A percentile compares a stretch with the other conserved stretches of the same genome.
phyloP scores from a whole-genome alignment of 768 basidiomycete genomes.

The Lactifluus pinguis region DNA sequence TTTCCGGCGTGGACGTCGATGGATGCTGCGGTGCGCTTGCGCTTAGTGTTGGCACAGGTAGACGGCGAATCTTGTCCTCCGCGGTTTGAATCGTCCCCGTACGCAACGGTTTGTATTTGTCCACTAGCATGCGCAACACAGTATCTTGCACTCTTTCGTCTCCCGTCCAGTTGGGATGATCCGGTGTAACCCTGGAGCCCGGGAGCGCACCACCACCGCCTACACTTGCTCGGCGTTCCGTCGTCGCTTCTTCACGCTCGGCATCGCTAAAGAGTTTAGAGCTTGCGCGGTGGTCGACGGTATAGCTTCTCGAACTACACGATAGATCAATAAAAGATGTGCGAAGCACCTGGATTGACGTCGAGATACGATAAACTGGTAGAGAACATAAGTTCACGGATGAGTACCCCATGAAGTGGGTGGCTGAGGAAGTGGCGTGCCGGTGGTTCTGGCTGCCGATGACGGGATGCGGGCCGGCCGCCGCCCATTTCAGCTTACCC shows the following conservation, averaged over 20 bases:
- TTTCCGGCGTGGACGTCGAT: constrained; percentile 13
- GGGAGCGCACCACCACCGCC: constrained; percentile 13
- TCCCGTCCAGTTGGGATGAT: constrained; percentile 66
- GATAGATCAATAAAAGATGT: not conserved
- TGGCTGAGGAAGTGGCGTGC: no score
- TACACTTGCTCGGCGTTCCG: constrained; percentile 21
- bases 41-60: constrained; percentile 36
- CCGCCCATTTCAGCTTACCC: not conserved
- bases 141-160: constrained; percentile 64
- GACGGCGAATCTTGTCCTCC: constrained; percentile 54
- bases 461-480: not conserved
- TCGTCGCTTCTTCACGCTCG: constrained; percentile 36
- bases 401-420: not conserved
- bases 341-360: not conserved
- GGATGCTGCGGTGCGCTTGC: constrained; percentile 7
- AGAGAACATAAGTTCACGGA: not conserved
- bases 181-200: constrained; percentile 28
- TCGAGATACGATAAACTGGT: not conserved
- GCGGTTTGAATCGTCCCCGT: constrained; percentile 48
- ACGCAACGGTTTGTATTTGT: constrained; percentile 80
- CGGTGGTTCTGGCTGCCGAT: not conserved
- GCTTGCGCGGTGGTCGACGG: constrained; percentile 32
- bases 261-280: constrained; percentile 63
- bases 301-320: not conserved
- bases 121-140: constrained; percentile 76